Evolutionary conservation across 169 alveolate genomes (phyloP).

Genomic region (Plasmodium fragile): DNA sequence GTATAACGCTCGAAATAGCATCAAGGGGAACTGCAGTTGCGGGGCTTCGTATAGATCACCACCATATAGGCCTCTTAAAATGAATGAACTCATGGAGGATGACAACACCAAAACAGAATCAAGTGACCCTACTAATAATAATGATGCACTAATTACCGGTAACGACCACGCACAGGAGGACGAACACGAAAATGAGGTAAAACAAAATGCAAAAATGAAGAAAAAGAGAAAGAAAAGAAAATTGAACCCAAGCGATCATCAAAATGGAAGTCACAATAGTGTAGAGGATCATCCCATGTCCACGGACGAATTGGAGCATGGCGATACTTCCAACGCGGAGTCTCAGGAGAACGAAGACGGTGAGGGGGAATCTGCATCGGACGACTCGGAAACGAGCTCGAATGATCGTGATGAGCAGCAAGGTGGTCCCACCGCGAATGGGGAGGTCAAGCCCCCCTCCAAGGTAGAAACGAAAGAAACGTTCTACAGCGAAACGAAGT

Average conservation of each 20-base stretch:
- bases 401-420: background rate
- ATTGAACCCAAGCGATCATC: background rate
- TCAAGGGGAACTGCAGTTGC: background rate
- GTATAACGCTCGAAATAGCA: background rate
- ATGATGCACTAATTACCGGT: background rate
- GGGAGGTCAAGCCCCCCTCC: background rate
- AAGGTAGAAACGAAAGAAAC: background rate
- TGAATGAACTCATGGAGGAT: background rate
- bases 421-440: background rate
- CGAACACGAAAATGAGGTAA: background rate
- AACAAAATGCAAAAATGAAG: background rate
- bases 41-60: background rate
- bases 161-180: background rate
- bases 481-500: conserved; percentile 89
- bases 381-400: background rate
- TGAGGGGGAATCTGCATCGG: background rate
- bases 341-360: background rate
- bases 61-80: background rate
- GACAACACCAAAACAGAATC: background rate
- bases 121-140: background rate
- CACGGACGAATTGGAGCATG: background rate
- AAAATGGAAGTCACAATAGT: background rate
- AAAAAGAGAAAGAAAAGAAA: conserved; percentile 1
- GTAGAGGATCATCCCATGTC: background rate
- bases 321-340: background rate